A percentile compares a stretch with the other conserved stretches of the same genome.
Conservation (phyloP, 2,329 filamentous ascomycete species). For the Penicillium frequentans region DNA sequence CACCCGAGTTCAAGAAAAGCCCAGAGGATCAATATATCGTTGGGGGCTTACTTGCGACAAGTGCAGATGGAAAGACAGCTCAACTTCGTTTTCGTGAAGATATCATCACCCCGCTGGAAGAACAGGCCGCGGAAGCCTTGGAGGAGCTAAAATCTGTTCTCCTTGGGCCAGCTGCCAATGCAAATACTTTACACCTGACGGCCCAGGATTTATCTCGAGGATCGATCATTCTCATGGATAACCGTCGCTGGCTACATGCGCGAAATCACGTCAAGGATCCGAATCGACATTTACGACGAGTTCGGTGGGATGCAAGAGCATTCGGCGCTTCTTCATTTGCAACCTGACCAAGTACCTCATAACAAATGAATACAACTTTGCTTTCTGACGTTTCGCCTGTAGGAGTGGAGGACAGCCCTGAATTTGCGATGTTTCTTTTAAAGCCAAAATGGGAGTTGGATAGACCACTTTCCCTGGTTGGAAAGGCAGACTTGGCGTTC, state of each 20-base stretch:
- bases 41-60: conserved; percentile 19
- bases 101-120: conserved; percentile 27
- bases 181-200: conserved; percentile 18
- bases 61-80: neutral
- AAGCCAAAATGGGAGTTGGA: no score
- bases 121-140: conserved; percentile 27
- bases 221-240: conserved; percentile 37
- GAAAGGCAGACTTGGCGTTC: no score
- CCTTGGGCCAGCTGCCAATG: no score
- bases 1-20: conserved; percentile 33
- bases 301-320: conserved; percentile 33
- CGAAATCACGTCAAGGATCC: conserved; percentile 36
- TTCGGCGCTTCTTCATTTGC: no score
- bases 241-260: conserved; percentile 38
- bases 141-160: conserved; percentile 25
- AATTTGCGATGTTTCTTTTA: no score
- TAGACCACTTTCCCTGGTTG: no score
- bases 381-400: no score
- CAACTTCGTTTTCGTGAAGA: conserved; percentile 24
- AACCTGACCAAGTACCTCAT: no score
- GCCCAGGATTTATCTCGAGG: conserved; percentile 24
- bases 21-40: conserved; percentile 10
- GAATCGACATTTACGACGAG: conserved; percentile 35
- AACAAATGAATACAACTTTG: no score
- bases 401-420: no score